Conservation (phyloP, 192 early-diverging fungal species). For the Physocladia obscura region DNA sequence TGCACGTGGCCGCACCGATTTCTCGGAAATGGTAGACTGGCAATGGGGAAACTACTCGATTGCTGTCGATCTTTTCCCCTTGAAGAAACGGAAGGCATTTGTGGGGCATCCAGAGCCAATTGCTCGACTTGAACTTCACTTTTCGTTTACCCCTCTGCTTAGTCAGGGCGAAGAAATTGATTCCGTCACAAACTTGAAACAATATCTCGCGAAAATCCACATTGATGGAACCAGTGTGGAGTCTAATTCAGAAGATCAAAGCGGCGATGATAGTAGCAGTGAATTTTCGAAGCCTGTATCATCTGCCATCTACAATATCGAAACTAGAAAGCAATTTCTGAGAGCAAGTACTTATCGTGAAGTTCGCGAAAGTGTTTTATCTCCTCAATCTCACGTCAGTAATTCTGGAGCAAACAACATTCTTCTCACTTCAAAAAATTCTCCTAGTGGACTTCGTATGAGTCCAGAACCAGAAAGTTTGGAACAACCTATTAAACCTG, state of each 20-base stretch:
- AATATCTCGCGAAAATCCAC: background rate
- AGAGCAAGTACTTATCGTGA: background rate
- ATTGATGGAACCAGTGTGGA: background rate
- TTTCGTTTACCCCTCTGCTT: conserved; percentile 14
- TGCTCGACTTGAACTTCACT: background rate
- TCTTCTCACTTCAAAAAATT: background rate
- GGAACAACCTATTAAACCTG: background rate
- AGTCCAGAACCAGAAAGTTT: background rate
- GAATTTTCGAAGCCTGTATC: background rate
- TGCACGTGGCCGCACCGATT: conserved; percentile 1
- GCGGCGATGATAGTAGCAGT: background rate
- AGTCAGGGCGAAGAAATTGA: background rate
- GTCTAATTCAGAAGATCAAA: background rate
- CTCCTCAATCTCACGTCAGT: background rate
- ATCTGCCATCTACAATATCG: background rate
- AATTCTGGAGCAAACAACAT: background rate
- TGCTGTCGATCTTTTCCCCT: background rate
- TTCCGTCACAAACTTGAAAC: background rate
- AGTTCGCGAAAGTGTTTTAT: background rate
- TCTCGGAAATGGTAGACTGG: conserved; percentile 22
- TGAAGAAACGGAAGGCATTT: background rate
- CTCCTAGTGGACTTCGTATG: background rate
- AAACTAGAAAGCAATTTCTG: background rate
- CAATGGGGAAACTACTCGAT: conserved; percentile 10
- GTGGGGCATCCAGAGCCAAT: background rate